Conservation (phyloP, 78 protist species). For the Dictyostelium citrinum region DNA sequence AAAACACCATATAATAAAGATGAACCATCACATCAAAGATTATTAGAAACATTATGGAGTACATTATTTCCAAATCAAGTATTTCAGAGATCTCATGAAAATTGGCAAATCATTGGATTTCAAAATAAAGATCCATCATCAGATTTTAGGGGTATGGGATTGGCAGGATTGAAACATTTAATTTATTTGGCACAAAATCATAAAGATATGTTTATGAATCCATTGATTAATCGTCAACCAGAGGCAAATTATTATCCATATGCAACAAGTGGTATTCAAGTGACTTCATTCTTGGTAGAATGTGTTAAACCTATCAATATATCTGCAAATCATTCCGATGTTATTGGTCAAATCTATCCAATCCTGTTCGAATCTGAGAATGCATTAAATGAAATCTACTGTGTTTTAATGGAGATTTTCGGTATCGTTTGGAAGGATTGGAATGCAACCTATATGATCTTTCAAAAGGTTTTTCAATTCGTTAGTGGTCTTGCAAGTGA, state of each 20-base stretch:
- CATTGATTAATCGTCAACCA: background rate
- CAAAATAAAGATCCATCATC: constrained; percentile 76
- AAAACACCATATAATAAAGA: constrained; percentile 52
- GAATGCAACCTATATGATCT: constrained; percentile 55
- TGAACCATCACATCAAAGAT: constrained; percentile 36
- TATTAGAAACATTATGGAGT: constrained; percentile 39
- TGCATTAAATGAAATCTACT: constrained; percentile 27
- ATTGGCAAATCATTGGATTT: constrained; percentile 70
- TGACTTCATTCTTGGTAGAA: constrained; percentile 26
- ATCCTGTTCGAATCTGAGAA: constrained; percentile 10
- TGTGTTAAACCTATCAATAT: constrained; percentile 35
- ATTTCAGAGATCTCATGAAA: constrained; percentile 41
- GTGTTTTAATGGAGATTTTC: constrained; percentile 25
- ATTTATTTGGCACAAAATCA: constrained; percentile 29
- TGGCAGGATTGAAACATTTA: constrained; percentile 64
- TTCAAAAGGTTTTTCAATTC: constrained; percentile 17
- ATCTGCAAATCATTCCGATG: background rate
- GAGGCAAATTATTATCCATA: constrained; percentile 39
- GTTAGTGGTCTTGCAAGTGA: constrained; percentile 8
- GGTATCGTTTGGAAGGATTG: constrained; percentile 60
- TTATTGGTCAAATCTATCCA: constrained; percentile 12
- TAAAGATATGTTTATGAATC: constrained; percentile 9
- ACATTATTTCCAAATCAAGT: constrained; percentile 5
- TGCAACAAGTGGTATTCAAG: constrained; percentile 63
- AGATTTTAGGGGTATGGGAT: constrained; percentile 78